phyloP scores from a whole-genome alignment of 331 rosid genomes.

The Malus hybrid region DNA sequence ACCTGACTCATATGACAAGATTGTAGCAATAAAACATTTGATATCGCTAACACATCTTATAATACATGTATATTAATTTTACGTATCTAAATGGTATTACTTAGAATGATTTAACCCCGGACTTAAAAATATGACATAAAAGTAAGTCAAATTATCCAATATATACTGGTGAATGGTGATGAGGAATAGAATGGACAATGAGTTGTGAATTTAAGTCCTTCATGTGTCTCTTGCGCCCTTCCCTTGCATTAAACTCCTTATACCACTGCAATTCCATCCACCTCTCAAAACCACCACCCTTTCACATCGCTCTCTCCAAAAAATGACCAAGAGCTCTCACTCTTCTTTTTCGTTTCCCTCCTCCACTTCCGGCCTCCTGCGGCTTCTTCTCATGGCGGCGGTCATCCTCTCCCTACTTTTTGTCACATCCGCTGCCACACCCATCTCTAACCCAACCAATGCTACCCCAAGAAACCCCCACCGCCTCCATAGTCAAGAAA shows the following conservation, averaged over 20 bases:
- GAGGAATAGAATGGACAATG: too few species aligned
- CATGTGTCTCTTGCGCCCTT: constrained; percentile 61
- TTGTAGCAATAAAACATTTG: too few species aligned
- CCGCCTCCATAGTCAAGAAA: too few species aligned
- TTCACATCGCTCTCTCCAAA: neutral
- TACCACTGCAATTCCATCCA: neutral
- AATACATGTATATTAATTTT: too few species aligned
- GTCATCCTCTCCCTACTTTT: neutral
- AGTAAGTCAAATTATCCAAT: too few species aligned
- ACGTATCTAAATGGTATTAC: too few species aligned
- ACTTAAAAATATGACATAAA: too few species aligned
- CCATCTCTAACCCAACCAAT: neutral
- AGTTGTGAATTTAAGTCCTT: constrained; percentile 23
- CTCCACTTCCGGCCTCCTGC: neutral
- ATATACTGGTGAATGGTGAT: too few species aligned
- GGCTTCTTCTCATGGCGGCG: neutral
- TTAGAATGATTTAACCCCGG: too few species aligned
- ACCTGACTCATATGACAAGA: too few species aligned
- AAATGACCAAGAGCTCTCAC: constrained; percentile 38
- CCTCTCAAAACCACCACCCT: neutral
- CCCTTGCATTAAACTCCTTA: constrained; percentile 25
- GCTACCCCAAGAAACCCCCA: constrained; percentile 17
- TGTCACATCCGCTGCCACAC: neutral
- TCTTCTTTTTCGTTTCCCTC: neutral
- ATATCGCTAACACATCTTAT: too few species aligned